Conservation (phyloP, 352 stramenopile species). For the Phytophthora agathidicida region DNA sequence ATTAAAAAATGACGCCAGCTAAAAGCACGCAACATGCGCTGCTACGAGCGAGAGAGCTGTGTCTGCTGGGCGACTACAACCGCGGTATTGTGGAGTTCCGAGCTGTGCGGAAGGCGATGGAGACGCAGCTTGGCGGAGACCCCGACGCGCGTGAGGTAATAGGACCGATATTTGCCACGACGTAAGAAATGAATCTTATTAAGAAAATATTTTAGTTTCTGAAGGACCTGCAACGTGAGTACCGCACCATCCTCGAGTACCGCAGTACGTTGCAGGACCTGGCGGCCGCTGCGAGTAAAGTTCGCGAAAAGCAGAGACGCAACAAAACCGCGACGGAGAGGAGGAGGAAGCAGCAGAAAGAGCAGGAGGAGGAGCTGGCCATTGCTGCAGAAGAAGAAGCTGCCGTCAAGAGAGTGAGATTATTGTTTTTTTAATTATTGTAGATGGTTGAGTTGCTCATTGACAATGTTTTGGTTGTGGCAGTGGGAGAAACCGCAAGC, state of each 20-base stretch:
- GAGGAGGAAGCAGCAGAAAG: slow-evolving; percentile 16
- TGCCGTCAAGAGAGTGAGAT: slow-evolving; percentile 8
- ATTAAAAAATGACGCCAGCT: slow-evolving; percentile 1
- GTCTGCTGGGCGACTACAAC: slow-evolving; percentile 69
- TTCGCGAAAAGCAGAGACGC: slow-evolving; percentile 36
- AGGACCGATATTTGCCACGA: neutral
- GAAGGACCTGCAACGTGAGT: slow-evolving; percentile 57
- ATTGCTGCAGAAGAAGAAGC: neutral
- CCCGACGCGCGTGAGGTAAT: slow-evolving; percentile 44
- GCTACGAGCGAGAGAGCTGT: slow-evolving; percentile 65
- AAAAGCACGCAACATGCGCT: slow-evolving; percentile 35
- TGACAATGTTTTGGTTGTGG: neutral
- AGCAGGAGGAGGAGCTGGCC: slow-evolving; percentile 12
- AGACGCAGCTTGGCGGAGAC: slow-evolving; percentile 34
- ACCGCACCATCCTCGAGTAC: slow-evolving; percentile 53
- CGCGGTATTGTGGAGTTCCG: slow-evolving; percentile 50
- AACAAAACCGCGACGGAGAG: slow-evolving; percentile 12
- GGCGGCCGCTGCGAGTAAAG: slow-evolving; percentile 18
- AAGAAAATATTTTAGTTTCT: slow-evolving; percentile 32
- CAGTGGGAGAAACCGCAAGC: slow-evolving; percentile 19
- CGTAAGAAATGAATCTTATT: neutral
- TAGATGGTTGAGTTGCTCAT: too few species aligned
- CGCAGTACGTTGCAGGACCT: slow-evolving; percentile 49
- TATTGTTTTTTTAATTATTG: too few species aligned
- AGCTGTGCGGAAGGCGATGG: slow-evolving; percentile 36